These are phyloP conservation scores for Lodderomyces margitis DNA, from an alignment of 1,139 yeast genomes.

Conservation along the genomic window DNA sequence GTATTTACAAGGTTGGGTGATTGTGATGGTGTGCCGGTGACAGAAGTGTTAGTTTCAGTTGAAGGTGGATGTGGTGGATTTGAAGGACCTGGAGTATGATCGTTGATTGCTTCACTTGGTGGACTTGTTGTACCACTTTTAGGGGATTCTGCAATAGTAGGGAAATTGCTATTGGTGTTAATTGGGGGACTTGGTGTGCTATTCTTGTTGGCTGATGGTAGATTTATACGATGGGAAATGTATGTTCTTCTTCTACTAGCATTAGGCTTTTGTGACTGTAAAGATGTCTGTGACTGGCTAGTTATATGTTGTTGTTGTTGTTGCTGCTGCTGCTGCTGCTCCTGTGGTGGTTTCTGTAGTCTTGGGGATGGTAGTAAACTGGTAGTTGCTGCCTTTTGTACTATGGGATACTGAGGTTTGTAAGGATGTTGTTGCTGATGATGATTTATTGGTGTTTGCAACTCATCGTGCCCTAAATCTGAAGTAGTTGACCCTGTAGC, in stretches of 20 bases:
- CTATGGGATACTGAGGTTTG: not conserved
- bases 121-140: not conserved
- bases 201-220: not conserved
- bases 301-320: constrained; percentile 1
- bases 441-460: not conserved
- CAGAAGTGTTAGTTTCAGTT: not conserved
- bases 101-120: not conserved
- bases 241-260: constrained; percentile 1
- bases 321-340: constrained; percentile 2
- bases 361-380: constrained; percentile 3
- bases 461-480: not conserved
- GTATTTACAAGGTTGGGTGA: not conserved
- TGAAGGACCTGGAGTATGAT: no score
- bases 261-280: not conserved
- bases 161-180: not conserved
- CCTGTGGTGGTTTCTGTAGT: constrained; percentile 2
- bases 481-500: not conserved
- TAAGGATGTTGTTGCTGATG: not conserved
- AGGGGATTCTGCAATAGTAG: not conserved
- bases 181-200: not conserved
- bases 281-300: not conserved
- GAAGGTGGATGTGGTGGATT: not conserved
- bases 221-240: constrained; percentile 2
- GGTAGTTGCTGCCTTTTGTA: not conserved
- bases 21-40: not conserved